Evolutionary conservation across 2,329 filamentous ascomycete genomes (phyloP).

Genomic region (Metarhizium guizhouense): DNA sequence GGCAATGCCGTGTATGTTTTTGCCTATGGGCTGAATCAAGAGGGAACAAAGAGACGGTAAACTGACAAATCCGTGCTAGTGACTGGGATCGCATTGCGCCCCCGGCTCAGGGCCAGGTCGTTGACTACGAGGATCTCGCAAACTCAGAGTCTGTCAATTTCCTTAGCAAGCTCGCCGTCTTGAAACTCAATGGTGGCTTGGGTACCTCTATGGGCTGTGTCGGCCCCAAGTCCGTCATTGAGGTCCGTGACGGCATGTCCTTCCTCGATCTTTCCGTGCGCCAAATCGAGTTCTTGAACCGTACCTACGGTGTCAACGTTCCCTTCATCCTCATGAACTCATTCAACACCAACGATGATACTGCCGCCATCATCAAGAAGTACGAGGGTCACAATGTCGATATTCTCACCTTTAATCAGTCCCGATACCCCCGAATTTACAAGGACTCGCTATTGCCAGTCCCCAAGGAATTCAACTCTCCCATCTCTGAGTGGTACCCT

Average conservation of each 20-base stretch:
- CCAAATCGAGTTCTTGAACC: conserved; percentile 98
- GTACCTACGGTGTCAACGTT: conserved; percentile 93
- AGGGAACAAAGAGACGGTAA: not conserved
- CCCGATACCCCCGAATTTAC: conserved; percentile 91
- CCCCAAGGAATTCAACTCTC: conserved; percentile 78
- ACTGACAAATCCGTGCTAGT: conserved; percentile 33
- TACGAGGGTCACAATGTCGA: conserved; percentile 99
- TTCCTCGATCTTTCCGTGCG: conserved; percentile 98
- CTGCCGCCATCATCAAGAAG: conserved; percentile 99
- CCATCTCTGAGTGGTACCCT: conserved; percentile 96
- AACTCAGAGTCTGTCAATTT: conserved; percentile 88
- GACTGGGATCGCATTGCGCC: conserved; percentile 97
- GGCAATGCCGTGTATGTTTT: conserved; percentile 70
- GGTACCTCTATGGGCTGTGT: conserved; percentile 99
- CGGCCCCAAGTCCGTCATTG: conserved; percentile 97
- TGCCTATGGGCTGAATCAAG: not conserved
- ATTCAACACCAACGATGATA: conserved; percentile 99
- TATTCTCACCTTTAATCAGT: conserved; percentile 99
- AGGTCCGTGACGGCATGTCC: conserved; percentile 99
- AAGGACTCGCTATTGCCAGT: conserved; percentile 97
- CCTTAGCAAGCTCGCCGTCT: conserved; percentile 92
- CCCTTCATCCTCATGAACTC: conserved; percentile 99
- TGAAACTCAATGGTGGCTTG: conserved; percentile 98
- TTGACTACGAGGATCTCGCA: conserved; percentile 84
- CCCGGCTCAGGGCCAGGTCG: conserved; percentile 85